Evolutionary conservation across 1,139 yeast genomes (phyloP).

Genomic region (Starmera stellimalicola): DNA sequence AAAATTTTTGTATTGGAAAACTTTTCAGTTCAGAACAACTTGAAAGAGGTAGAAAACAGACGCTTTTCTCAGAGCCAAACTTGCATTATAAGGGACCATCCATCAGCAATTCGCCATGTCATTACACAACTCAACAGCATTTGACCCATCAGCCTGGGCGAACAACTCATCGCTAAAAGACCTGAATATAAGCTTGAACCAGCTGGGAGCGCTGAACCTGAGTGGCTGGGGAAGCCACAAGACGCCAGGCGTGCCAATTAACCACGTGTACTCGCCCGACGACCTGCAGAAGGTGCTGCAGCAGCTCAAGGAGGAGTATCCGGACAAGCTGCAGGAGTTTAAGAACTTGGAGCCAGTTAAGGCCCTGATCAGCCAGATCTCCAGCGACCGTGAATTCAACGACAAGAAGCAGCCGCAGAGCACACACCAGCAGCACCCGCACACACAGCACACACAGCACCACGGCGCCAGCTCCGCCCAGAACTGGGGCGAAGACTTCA

Average conservation of each 20-base stretch:
- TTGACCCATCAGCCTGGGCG: background rate
- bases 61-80: too few relatives aligned
- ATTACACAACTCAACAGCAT: too few relatives aligned
- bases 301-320: constrained; percentile 28
- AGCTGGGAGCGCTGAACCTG: background rate
- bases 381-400: constrained; percentile 18
- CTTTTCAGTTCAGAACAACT: too few relatives aligned
- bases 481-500: too few relatives aligned
- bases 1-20: too few relatives aligned
- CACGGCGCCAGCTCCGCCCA: too few relatives aligned
- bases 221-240: background rate
- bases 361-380: constrained; percentile 18
- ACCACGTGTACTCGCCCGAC: constrained; percentile 32
- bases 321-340: constrained; percentile 22
- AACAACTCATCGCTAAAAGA: background rate
- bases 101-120: too few relatives aligned
- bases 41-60: too few relatives aligned
- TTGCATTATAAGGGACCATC: too few relatives aligned
- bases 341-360: constrained; percentile 21
- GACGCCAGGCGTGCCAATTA: constrained; percentile 1
- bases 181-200: background rate
- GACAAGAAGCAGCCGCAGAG: background rate
- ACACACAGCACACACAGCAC: background rate
- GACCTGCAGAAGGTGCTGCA: constrained; percentile 48
- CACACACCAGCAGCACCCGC: background rate